phyloP scores from a whole-genome alignment of 1,284 basidiomycete species.

The Cryptococcus jaspeensis region DNA sequence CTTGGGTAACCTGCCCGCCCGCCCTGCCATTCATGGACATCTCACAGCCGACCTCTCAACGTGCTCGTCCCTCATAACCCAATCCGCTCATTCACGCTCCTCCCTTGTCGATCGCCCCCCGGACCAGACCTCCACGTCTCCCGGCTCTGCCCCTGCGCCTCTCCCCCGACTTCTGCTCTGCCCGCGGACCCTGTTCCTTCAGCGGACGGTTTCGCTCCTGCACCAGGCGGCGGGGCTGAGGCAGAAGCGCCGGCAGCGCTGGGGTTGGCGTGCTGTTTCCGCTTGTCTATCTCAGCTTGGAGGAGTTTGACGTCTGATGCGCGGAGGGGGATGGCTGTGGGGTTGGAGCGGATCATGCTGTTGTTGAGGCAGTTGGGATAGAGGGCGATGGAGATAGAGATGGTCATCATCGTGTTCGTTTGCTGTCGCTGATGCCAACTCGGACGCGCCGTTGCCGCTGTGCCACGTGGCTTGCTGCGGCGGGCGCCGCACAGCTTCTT shows the following conservation, averaged over 20 bases:
- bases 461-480: too few species aligned
- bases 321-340: constrained; percentile 45
- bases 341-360: constrained; percentile 48
- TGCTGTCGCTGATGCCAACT: too few species aligned
- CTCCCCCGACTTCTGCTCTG: neutral
- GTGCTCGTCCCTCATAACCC: constrained; percentile 18
- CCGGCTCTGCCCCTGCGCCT: neutral
- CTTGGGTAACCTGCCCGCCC: neutral
- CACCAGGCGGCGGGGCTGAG: neutral
- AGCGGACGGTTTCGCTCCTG: neutral
- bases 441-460: too few species aligned
- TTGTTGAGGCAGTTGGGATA: neutral
- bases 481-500: too few species aligned
- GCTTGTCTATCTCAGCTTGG: constrained; percentile 41
- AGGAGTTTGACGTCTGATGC: constrained; percentile 43
- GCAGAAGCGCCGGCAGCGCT: neutral
- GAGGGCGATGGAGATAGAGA: too few species aligned
- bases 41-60: too few species aligned
- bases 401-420: too few species aligned
- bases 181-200: neutral
- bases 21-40: neutral
- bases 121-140: constrained; percentile 9
- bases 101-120: constrained; percentile 12
- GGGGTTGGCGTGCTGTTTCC: constrained; percentile 13
- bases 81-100: constrained; percentile 33